Conservation (phyloP, 2,329 filamentous ascomycete species). For the Fusarium multiceps region DNA sequence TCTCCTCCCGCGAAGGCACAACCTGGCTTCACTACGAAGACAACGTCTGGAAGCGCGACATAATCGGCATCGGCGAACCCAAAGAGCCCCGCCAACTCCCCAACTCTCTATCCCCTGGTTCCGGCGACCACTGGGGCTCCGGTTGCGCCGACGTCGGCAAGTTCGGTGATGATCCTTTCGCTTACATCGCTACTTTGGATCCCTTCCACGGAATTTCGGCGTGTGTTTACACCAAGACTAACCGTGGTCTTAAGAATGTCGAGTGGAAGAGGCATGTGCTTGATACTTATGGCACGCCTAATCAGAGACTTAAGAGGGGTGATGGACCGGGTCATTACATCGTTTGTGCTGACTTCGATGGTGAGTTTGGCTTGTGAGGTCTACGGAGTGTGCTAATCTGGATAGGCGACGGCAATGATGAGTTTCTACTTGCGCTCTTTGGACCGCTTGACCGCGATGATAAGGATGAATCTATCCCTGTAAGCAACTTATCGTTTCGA, state of each 20-base stretch:
- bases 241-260: background rate
- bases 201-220: background rate
- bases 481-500: too few relatives aligned
- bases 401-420: background rate
- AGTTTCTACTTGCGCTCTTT: background rate
- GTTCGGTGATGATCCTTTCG: constrained; percentile 12
- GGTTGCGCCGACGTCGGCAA: constrained; percentile 8
- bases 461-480: background rate
- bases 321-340: constrained; percentile 12
- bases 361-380: background rate
- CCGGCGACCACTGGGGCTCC: constrained; percentile 10
- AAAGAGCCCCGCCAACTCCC: background rate
- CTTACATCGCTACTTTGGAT: constrained; percentile 1
- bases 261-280: constrained; percentile 16
- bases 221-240: background rate
- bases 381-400: background rate
- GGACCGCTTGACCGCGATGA: background rate
- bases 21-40: constrained; percentile 13
- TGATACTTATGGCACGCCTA: constrained; percentile 15
- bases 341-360: constrained; percentile 1
- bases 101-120: constrained; percentile 2
- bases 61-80: constrained; percentile 9
- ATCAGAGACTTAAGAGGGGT: background rate
- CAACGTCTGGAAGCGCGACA: constrained; percentile 10
- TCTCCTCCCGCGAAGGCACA: constrained; percentile 5